Percentiles rank a stretch among this genome's conserved stretches.
Evolutionary conservation across 1,284 basidiomycete species (phyloP).

Genomic region (Pseudozyma pruni): DNA sequence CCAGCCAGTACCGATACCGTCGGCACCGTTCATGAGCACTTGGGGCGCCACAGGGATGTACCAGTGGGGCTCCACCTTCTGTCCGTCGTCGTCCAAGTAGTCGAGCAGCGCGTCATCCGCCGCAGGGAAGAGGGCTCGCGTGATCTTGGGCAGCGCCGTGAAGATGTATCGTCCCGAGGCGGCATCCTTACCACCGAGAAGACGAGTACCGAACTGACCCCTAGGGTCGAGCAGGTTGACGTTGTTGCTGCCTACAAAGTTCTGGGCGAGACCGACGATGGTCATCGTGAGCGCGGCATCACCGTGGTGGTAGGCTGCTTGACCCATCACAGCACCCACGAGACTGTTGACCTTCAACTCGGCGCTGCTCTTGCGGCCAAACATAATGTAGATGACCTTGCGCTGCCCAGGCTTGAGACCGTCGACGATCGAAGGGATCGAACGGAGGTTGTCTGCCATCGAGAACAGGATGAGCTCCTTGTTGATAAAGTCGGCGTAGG

Average conservation of each 20-base stretch:
- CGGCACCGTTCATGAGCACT: conserved; percentile 91
- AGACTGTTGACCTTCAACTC: conserved; percentile 98
- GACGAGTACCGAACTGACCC: conserved; percentile 91
- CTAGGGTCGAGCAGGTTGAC: conserved; percentile 88
- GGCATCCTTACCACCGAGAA: conserved; percentile 73
- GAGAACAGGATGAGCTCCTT: conserved; percentile 98
- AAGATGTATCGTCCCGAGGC: conserved; percentile 97
- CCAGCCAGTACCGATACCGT: conserved; percentile 99
- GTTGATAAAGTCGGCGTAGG: conserved; percentile 95
- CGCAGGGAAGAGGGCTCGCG: conserved; percentile 82
- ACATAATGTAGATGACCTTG: conserved; percentile 94
- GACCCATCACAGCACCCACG: conserved; percentile 91
- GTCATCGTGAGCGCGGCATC: conserved; percentile 86
- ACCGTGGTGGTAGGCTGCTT: conserved; percentile 96
- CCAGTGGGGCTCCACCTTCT: conserved; percentile 90
- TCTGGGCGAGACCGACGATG: conserved; percentile 93
- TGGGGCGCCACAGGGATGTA: conserved; percentile 92
- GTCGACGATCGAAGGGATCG: conserved; percentile 82
- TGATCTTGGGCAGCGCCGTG: conserved; percentile 82
- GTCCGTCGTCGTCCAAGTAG: conserved; percentile 87
- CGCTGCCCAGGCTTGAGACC: conserved; percentile 99
- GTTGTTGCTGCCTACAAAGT: conserved; percentile 96
- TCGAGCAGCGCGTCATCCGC: conserved; percentile 86
- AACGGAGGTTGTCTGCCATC: conserved; percentile 98
- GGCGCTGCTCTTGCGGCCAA: conserved; percentile 90